Conservation (phyloP, 441 rosid species). For the Metrosideros polymorpha region DNA sequence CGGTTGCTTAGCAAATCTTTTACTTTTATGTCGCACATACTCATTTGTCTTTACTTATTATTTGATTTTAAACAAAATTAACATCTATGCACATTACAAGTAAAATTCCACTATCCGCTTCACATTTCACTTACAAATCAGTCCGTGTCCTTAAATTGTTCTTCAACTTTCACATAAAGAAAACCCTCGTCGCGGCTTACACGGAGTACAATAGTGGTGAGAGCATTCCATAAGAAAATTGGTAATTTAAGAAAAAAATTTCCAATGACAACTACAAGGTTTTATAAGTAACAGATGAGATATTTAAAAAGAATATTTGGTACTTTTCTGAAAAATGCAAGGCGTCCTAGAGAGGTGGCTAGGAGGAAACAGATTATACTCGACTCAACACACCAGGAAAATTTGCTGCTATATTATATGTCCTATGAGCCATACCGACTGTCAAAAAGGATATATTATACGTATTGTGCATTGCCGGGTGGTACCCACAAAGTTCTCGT, state of each 20-base stretch:
- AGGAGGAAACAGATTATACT: background rate
- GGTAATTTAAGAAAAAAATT: background rate
- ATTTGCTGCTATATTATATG: background rate
- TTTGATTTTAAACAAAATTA: no score
- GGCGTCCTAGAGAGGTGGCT: background rate
- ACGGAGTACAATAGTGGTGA: background rate
- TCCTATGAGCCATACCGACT: background rate
- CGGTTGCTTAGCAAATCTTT: background rate
- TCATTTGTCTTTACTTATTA: no score
- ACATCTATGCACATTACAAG: no score
- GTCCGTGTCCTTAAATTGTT: background rate
- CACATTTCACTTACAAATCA: background rate
- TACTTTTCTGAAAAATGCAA: background rate
- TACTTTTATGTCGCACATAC: background rate
- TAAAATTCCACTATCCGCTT: no score
- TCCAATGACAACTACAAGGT: background rate
- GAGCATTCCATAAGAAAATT: background rate
- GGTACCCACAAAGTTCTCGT: background rate
- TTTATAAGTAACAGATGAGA: background rate
- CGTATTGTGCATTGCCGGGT: background rate
- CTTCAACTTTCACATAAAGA: background rate
- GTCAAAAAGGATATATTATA: background rate
- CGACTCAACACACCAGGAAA: background rate
- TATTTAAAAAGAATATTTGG: background rate
- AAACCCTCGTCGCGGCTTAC: background rate